Evolutionary conservation across 75 land plant species (phyloP), one percentile per base, ranked within the genome.

Genomic region (Sequoiadendron giganteum): DNA sequence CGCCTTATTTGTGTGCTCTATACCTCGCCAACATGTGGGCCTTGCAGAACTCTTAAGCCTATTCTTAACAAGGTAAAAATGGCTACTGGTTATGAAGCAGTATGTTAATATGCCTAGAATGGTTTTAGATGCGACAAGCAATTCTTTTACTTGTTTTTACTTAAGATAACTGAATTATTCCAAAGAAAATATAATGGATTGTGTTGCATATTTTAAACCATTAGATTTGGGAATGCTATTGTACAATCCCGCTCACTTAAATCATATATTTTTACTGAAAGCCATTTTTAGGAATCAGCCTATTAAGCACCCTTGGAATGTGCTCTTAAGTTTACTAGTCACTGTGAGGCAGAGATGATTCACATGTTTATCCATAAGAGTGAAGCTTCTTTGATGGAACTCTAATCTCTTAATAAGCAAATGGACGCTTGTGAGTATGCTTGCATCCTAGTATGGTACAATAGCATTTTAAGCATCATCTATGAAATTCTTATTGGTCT

Each of bases 21-120:
- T 89, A 96, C 99, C n/a, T 78, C 99, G 79, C 97, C 99, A 87
- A 97, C 99, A 36, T 97, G 99, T 90, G 99, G 99, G 80, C 99
- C 99, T 70, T 97, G 99, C 90, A 94, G 99, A 88, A 96, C 98
- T 39, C 89, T 97, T 82, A 97, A 97, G 88, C 99, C 99, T 49
- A 97, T 97, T 72, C 91, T 97, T 49, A 91, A 92, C 93, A 96
- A 97, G 95, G 99, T 97, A 95, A 70, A 48, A 7, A 73, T 30
- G 36, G 79, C 65, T 83, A 39, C 28, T 77, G 34, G 88, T 49
- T 68, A 19, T 21, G 39, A 32, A 49, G 16, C 42, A 40, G 48
- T 47, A 36, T 86, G 78, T 76, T 19, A 72, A 32, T 42, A 86
- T 54, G 16, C 16, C 11, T 79, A 38, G 28, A 14, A 86, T 86